Evolutionary conservation across 768 basidiomycete genomes (phyloP).

Genomic region (Neoboletus subvelutipes): DNA sequence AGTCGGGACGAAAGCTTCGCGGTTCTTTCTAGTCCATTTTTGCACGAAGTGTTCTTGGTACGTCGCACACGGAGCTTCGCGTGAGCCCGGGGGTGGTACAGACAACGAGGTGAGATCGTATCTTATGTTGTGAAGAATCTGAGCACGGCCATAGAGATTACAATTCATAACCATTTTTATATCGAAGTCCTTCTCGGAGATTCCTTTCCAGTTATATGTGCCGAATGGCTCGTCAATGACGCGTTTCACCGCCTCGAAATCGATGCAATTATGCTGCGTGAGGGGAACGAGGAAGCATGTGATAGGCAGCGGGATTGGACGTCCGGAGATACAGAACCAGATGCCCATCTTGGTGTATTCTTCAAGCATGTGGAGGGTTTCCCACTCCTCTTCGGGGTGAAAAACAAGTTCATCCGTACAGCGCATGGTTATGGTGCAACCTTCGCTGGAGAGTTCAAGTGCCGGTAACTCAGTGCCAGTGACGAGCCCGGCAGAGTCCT

Average conservation of each 20-base stretch:
- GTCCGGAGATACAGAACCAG: slow-evolving; percentile 61
- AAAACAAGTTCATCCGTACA: slow-evolving; percentile 49
- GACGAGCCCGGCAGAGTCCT: slow-evolving; percentile 57
- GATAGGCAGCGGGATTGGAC: slow-evolving; percentile 49
- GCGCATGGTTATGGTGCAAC: slow-evolving; percentile 38
- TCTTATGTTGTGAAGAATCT: slow-evolving; percentile 57
- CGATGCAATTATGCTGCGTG: slow-evolving; percentile 45
- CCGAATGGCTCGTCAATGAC: slow-evolving; percentile 52
- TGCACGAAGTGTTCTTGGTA: slow-evolving; percentile 61
- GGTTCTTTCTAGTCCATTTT: slow-evolving; percentile 52
- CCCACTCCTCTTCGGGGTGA: slow-evolving; percentile 44
- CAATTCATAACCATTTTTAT: slow-evolving; percentile 54
- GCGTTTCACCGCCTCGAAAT: slow-evolving; percentile 55
- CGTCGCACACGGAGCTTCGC: slow-evolving; percentile 46
- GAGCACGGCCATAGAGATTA: slow-evolving; percentile 54
- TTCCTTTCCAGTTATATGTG: slow-evolving; percentile 51
- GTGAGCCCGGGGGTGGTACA: slow-evolving; percentile 48
- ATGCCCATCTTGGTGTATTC: slow-evolving; percentile 63
- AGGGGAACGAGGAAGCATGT: slow-evolving; percentile 71
- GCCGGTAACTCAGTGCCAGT: slow-evolving; percentile 59
- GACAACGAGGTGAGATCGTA: slow-evolving; percentile 68
- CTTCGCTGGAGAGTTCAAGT: slow-evolving; percentile 42
- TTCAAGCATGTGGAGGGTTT: slow-evolving; percentile 54
- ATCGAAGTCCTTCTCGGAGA: slow-evolving; percentile 50
- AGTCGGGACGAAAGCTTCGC: slow-evolving; percentile 44